phyloP scores from a whole-genome alignment of 495 filamentous ascomycete species.

The Parathielavia hyrcaniae region DNA sequence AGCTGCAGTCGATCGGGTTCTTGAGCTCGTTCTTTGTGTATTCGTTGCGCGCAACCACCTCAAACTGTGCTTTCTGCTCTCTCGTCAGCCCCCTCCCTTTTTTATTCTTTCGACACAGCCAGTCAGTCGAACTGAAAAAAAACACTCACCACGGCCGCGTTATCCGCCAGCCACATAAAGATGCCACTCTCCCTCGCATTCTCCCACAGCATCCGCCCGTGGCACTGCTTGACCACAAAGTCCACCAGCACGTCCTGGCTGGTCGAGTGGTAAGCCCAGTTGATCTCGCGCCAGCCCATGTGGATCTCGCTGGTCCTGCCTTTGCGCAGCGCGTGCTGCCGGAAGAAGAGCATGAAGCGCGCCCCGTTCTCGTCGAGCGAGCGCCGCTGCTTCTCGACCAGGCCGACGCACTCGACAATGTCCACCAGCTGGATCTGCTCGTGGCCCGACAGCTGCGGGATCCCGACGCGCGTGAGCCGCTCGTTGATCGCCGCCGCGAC shows the following conservation, averaged over 20 bases:
- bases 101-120: too few species aligned
- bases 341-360: constrained; percentile 84
- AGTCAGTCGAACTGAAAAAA: background rate
- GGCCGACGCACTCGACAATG: constrained; percentile 80
- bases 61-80: constrained; percentile 67
- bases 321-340: constrained; percentile 71
- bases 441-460: constrained; percentile 80
- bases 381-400: constrained; percentile 80
- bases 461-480: constrained; percentile 60
- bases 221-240: constrained; percentile 74
- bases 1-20: constrained; percentile 87
- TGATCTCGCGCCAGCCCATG: constrained; percentile 88
- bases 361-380: constrained; percentile 91
- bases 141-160: constrained; percentile 61
- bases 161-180: constrained; percentile 89
- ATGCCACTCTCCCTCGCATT: constrained; percentile 80
- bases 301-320: constrained; percentile 56
- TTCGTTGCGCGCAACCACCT: constrained; percentile 82
- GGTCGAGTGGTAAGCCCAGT: constrained; percentile 86
- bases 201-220: constrained; percentile 73
- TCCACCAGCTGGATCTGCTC: constrained; percentile 86
- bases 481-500: constrained; percentile 68
- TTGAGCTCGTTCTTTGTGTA: constrained; percentile 83
- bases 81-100: background rate
- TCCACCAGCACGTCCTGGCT: constrained; percentile 92